Percentiles rank a stretch among this genome's conserved stretches.
These are phyloP conservation scores for Xylaria sp. DNA, from an alignment of 2,329 filamentous ascomycete species.

Conservation along the genomic window DNA sequence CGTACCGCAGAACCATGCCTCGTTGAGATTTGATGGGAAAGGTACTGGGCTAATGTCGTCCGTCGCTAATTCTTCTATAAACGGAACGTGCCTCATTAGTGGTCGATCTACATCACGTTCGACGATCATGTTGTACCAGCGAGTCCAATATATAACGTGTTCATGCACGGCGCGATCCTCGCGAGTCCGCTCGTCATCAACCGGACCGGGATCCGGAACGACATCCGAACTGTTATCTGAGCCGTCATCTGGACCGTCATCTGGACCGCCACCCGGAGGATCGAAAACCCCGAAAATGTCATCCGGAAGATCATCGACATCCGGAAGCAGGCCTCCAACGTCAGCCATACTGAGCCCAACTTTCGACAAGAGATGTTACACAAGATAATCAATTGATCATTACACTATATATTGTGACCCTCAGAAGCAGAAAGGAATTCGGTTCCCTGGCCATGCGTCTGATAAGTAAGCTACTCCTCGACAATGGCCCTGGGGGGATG, in stretches of 20 bases:
- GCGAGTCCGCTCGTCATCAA: no score
- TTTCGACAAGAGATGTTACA: not conserved
- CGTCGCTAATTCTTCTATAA: conserved; percentile 16
- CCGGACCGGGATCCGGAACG: no score
- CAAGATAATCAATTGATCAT: not conserved
- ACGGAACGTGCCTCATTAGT: not conserved
- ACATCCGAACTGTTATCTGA: no score
- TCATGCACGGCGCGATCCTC: not conserved
- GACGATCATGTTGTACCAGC: conserved; percentile 33
- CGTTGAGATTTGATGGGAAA: conserved; percentile 40
- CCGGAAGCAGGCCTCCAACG: not conserved
- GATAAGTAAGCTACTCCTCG: not conserved
- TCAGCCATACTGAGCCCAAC: conserved; percentile 27
- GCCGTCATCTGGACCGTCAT: no score
- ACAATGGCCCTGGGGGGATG: conserved; percentile 16
- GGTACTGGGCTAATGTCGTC: conserved; percentile 30
- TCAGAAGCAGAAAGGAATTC: not conserved
- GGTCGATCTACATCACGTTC: conserved; percentile 28
- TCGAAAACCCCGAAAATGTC: no score
- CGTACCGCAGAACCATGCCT: conserved; percentile 36
- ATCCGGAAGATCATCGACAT: no score
- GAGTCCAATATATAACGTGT: conserved; percentile 14
- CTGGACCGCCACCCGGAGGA: no score
- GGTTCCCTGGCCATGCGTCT: not conserved
- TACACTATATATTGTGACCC: not conserved